phyloP scores from a whole-genome alignment of 495 filamentous ascomycete species.

The Xylaria venustula region DNA sequence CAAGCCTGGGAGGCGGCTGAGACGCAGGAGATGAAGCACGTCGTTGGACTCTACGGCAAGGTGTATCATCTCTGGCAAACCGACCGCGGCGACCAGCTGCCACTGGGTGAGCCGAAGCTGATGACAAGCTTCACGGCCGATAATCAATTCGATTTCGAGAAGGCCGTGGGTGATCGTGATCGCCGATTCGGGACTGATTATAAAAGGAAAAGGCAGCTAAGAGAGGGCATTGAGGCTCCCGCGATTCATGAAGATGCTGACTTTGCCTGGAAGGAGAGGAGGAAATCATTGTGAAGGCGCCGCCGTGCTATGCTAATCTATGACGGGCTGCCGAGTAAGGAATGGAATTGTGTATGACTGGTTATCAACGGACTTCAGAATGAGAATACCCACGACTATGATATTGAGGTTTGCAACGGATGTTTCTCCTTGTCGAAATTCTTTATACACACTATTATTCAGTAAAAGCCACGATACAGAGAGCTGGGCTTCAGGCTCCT shows the following conservation, averaged over 20 bases:
- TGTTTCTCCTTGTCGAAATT: too few species aligned
- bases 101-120: conserved; percentile 70
- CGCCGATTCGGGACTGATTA: conserved; percentile 60
- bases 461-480: too few species aligned
- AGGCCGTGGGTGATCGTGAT: conserved; percentile 63
- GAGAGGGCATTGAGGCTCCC: conserved; percentile 59
- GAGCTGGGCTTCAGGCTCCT: too few species aligned
- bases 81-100: conserved; percentile 73
- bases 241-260: conserved; percentile 57
- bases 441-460: too few species aligned
- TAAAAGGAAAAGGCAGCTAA: conserved; percentile 59
- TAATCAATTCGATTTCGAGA: conserved; percentile 59
- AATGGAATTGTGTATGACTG: too few species aligned
- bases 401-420: too few species aligned
- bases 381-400: too few species aligned
- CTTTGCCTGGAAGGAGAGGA: conserved; percentile 24
- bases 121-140: conserved; percentile 71
- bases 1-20: conserved; percentile 72
- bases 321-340: too few species aligned
- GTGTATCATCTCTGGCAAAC: conserved; percentile 89
- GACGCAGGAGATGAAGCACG: conserved; percentile 73
- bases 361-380: too few species aligned
- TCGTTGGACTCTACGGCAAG: conserved; percentile 77
- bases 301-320: neutral
- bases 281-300: conserved; percentile 20